These are phyloP conservation scores for Populus hybrid DNA, from an alignment of 441 rosid species.

Conservation along the genomic window DNA sequence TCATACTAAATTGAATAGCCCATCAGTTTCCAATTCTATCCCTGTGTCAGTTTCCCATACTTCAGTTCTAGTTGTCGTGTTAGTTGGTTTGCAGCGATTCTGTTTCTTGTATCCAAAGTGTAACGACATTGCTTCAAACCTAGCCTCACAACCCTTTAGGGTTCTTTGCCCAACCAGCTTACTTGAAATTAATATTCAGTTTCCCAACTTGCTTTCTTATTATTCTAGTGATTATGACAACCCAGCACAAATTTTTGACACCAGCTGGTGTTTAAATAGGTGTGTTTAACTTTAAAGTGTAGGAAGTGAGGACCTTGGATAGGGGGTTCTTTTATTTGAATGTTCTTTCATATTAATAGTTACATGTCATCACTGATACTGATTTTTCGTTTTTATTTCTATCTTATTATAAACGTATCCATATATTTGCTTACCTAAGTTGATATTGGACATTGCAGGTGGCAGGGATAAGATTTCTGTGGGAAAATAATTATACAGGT, in stretches of 20 bases:
- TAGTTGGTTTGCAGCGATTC: background rate
- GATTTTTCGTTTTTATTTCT: background rate
- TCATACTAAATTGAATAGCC: slow-evolving; percentile 82
- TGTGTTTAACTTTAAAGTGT: background rate
- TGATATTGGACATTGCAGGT: slow-evolving; percentile 57
- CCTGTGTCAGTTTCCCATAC: slow-evolving; percentile 14
- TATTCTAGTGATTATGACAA: background rate
- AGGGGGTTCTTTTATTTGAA: background rate
- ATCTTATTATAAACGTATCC: background rate
- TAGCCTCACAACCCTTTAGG: background rate
- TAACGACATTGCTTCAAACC: background rate
- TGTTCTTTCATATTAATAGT: background rate
- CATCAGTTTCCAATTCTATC: slow-evolving; percentile 77
- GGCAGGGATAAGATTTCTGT: slow-evolving; percentile 94
- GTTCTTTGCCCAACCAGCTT: background rate
- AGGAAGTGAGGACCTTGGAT: slow-evolving; percentile 3
- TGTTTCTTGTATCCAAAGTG: background rate
- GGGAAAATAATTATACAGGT: slow-evolving; percentile 99
- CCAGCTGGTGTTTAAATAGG: background rate
- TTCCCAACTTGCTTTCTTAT: background rate
- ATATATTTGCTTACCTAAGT: slow-evolving; percentile 12
- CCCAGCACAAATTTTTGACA: slow-evolving; percentile 4
- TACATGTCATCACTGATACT: slow-evolving; percentile 1
- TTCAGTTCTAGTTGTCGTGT: background rate
- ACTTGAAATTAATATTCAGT: background rate